Conservation (phyloP, 352 stramenopile species). For the Phytophthora fragariaefolia region DNA sequence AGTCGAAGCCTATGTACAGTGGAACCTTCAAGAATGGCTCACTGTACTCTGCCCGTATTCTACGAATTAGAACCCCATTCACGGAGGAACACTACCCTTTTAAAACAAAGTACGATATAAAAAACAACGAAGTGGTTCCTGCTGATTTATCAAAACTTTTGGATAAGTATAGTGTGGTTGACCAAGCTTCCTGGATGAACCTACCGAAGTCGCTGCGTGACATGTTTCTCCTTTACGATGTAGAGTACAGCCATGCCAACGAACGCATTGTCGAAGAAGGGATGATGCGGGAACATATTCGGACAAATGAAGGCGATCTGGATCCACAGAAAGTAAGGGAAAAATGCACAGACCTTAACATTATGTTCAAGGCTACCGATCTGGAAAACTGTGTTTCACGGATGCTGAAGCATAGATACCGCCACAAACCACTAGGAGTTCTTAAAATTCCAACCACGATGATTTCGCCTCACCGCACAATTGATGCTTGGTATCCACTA, state of each 20-base stretch:
- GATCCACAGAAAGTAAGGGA: slow-evolving; percentile 63
- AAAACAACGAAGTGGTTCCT: slow-evolving; percentile 40
- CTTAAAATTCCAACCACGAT: slow-evolving; percentile 72
- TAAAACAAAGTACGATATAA: slow-evolving; percentile 48
- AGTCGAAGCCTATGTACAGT: slow-evolving; percentile 51
- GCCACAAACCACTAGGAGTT: slow-evolving; percentile 59
- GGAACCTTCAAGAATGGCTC: slow-evolving; percentile 52
- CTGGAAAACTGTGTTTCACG: slow-evolving; percentile 72
- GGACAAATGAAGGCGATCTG: slow-evolving; percentile 60
- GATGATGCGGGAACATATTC: slow-evolving; percentile 65
- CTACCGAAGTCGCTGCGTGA: slow-evolving; percentile 57
- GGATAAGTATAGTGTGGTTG: slow-evolving; percentile 54
- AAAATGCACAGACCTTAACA: slow-evolving; percentile 66
- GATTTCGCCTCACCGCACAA: slow-evolving; percentile 62
- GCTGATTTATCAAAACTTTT: slow-evolving; percentile 44
- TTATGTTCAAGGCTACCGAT: slow-evolving; percentile 66
- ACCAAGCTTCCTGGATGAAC: slow-evolving; percentile 60
- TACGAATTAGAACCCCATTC: slow-evolving; percentile 64
- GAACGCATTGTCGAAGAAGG: slow-evolving; percentile 71
- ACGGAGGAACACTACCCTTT: slow-evolving; percentile 54
- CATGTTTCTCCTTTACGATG: slow-evolving; percentile 73
- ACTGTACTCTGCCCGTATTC: slow-evolving; percentile 59
- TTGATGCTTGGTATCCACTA: slow-evolving; percentile 72
- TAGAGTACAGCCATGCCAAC: slow-evolving; percentile 67
- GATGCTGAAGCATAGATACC: slow-evolving; percentile 53